phyloP scores from a whole-genome alignment of 805 yeast genomes.

The Yarrowia sp. region DNA sequence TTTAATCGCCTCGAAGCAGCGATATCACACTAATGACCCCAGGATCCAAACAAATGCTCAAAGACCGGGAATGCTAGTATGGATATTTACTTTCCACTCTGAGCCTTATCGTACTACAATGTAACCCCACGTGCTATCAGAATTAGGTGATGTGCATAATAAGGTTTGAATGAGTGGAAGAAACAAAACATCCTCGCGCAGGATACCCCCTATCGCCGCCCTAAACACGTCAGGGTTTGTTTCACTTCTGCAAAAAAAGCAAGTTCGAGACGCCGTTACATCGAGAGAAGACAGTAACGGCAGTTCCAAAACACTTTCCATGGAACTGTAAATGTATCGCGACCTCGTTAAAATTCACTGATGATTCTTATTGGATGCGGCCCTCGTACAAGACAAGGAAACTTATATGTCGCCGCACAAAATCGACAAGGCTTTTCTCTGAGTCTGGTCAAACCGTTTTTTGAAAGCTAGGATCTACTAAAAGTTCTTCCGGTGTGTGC shows the following conservation, averaged over 20 bases:
- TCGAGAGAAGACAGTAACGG: too few relatives aligned
- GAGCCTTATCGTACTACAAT: neutral
- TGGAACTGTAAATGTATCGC: neutral
- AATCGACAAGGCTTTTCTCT: neutral
- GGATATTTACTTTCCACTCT: neutral
- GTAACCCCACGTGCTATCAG: slow-evolving; percentile 11
- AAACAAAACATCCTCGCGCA: neutral
- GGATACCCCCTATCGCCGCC: neutral
- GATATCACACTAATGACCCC: neutral
- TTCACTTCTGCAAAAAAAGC: neutral
- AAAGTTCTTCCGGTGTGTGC: neutral
- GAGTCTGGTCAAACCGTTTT: neutral
- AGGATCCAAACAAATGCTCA: neutral
- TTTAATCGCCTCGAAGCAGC: neutral
- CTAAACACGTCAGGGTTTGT: neutral
- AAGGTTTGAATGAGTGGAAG: neutral
- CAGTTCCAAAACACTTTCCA: neutral
- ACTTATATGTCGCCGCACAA: neutral
- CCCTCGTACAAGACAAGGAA: neutral
- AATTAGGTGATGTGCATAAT: neutral
- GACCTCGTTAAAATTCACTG: neutral
- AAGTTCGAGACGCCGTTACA: neutral
- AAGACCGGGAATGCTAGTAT: too few relatives aligned
- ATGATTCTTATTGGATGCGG: neutral
- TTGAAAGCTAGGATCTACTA: neutral